phyloP scores from a whole-genome alignment of 192 early-diverging fungal species.

The Podila epigama region DNA sequence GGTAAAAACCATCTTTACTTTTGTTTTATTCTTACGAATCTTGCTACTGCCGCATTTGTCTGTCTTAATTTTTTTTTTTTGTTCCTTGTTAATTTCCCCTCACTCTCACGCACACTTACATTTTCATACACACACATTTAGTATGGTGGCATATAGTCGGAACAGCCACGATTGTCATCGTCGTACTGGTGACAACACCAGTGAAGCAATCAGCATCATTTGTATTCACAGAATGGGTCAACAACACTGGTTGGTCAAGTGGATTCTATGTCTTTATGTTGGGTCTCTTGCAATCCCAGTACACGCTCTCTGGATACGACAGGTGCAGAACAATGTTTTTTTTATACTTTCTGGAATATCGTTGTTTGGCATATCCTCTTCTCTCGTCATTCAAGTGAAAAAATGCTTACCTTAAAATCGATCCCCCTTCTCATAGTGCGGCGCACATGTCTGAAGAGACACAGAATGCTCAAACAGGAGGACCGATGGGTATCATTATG shows the following conservation, averaged over 20 bases:
- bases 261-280: slow-evolving; percentile 59
- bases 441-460: slow-evolving; percentile 63
- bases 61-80: not conserved
- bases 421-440: slow-evolving; percentile 1
- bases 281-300: slow-evolving; percentile 60
- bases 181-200: slow-evolving; percentile 50
- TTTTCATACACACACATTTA: not conserved
- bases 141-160: slow-evolving; percentile 56
- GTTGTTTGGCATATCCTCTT: not conserved
- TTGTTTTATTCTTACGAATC: not conserved
- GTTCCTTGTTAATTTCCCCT: too few species aligned
- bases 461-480: slow-evolving; percentile 56
- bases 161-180: slow-evolving; percentile 54
- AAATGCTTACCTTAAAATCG: too few species aligned
- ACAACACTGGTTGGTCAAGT: slow-evolving; percentile 57
- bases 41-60: not conserved
- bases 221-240: slow-evolving; percentile 61
- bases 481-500: slow-evolving; percentile 56
- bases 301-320: slow-evolving; percentile 64
- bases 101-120: not conserved
- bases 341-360: slow-evolving; percentile 25
- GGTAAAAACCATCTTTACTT: slow-evolving; percentile 37
- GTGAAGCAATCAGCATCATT: slow-evolving; percentile 48
- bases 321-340: slow-evolving; percentile 20
- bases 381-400: too few species aligned